These are phyloP conservation scores for Paralagenidium karlingii DNA, from an alignment of 352 stramenopile genomes.

Conservation along the genomic window DNA sequence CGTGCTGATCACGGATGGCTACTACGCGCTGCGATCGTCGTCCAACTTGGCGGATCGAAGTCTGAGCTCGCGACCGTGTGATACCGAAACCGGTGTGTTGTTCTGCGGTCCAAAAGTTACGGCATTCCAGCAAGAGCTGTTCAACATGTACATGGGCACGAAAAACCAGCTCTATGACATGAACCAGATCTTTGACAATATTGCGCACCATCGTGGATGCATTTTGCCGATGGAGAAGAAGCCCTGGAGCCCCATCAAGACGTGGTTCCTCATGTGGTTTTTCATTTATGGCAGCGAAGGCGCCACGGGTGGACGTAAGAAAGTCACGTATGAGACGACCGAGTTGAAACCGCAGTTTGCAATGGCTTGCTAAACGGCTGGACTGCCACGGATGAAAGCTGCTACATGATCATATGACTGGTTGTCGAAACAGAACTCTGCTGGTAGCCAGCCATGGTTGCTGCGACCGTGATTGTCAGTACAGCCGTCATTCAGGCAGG, in stretches of 20 bases:
- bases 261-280: conserved; percentile 70
- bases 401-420: too few relatives aligned
- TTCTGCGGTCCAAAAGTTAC: conserved; percentile 28
- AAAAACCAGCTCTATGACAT: conserved; percentile 15
- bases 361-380: background rate
- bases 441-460: too few relatives aligned
- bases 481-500: too few relatives aligned
- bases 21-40: conserved; percentile 52
- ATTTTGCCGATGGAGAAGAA: conserved; percentile 43
- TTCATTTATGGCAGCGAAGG: conserved; percentile 73
- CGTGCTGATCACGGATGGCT: conserved; percentile 62
- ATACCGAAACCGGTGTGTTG: conserved; percentile 57
- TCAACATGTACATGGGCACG: conserved; percentile 56
- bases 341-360: background rate
- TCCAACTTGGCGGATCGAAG: conserved; percentile 69
- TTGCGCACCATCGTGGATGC: conserved; percentile 6
- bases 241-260: conserved; percentile 49
- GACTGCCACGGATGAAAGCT: too few relatives aligned
- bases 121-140: conserved; percentile 39
- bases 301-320: conserved; percentile 46
- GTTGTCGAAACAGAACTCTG: too few relatives aligned
- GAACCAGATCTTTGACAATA: conserved; percentile 11
- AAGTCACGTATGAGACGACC: conserved; percentile 55
- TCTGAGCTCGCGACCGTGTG: conserved; percentile 45
- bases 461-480: too few relatives aligned